Base-by-base conservation (phyloP, 2,329 filamentous ascomycete species). In the Colletotrichum chrysophilum region DNA sequence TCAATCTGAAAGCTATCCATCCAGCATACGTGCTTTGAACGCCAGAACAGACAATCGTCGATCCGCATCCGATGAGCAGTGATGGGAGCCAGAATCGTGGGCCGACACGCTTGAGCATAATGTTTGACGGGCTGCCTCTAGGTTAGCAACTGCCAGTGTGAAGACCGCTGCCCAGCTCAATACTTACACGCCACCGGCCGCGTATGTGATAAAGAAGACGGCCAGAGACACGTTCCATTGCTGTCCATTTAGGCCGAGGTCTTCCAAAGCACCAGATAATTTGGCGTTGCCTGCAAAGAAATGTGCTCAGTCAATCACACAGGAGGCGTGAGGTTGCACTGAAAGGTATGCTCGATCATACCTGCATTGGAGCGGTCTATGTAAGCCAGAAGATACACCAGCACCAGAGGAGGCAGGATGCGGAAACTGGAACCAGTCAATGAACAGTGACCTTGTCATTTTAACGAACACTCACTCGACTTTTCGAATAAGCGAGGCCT, bases 311-410 rank as follows among this genome's bases (percentile, higher is more conserved):
- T 8, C 12, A 56, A 13, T 14, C 6, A 26, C 21, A 56, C 6
- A 43, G 4, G 0, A 0, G 36, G 16, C 8, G 4, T 12, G 6
- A 56, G 12, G 5, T 2, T 13, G 12, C 24, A 26, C 0, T 26
- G 13, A 26, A 18, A 16, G 12, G 7, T 16, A 3, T 13, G 52
- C 21, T 26, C 13, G 7, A n/a, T 13, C 21, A 56, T 56, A 56
- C 52, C 52, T 14, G 24, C 52, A 26, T 56, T 56, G 6, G n/a
- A 24, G 52, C 21, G 52, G 10, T 56, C 52, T 2, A 56, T 56
- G 52, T 56, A 56, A n/a, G 52, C n/a, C 10, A 56, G 21, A 14
- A 56, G 24, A 26, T 26, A 56, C 5, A 56, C 24, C 9, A 56
- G n/a, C 16, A 56, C 24, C 21, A 56, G 24, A 24, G n/a, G 52